phyloP scores from a whole-genome alignment of 352 stramenopile species.

The Phytophthora pini region DNA sequence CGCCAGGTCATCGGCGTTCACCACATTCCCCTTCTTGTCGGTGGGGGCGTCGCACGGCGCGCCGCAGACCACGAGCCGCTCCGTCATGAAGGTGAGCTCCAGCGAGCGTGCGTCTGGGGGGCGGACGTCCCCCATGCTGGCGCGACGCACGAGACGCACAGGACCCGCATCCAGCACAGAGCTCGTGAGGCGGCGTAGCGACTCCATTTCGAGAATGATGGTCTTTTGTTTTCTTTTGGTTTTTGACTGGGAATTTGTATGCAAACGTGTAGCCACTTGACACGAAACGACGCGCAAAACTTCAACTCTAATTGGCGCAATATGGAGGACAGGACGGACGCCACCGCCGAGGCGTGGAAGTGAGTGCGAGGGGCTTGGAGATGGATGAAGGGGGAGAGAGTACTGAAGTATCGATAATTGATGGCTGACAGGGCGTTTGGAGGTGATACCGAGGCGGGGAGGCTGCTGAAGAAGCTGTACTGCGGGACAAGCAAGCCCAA shows the following conservation, averaged over 20 bases:
- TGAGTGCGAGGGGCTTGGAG: slow-evolving; percentile 36
- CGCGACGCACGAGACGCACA: slow-evolving; percentile 42
- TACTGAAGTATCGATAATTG: not conserved
- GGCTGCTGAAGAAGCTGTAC: slow-evolving; percentile 82
- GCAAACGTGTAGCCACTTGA: slow-evolving; percentile 15
- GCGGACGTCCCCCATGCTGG: slow-evolving; percentile 36
- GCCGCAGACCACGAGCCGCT: slow-evolving; percentile 69
- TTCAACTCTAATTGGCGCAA: not conserved
- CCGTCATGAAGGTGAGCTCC: slow-evolving; percentile 79
- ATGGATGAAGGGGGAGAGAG: slow-evolving; percentile 8
- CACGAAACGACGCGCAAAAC: slow-evolving; percentile 23
- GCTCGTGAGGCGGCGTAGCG: slow-evolving; percentile 74
- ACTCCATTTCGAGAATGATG: slow-evolving; percentile 54
- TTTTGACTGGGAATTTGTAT: slow-evolving; percentile 14
- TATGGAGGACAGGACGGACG: slow-evolving; percentile 10
- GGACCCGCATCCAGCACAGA: slow-evolving; percentile 65
- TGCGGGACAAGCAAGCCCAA: slow-evolving; percentile 67
- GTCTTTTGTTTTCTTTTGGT: too few relatives aligned
- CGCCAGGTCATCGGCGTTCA: slow-evolving; percentile 77
- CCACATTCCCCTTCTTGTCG: slow-evolving; percentile 74
- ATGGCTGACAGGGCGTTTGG: slow-evolving; percentile 60
- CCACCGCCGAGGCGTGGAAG: slow-evolving; percentile 50
- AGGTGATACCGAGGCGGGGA: slow-evolving; percentile 73
- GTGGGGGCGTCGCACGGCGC: slow-evolving; percentile 59
- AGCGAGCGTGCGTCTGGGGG: slow-evolving; percentile 46